These are phyloP conservation scores for Dipteronia dyeriana DNA, from an alignment of 345 rosid genomes.

Conservation along the genomic window DNA sequence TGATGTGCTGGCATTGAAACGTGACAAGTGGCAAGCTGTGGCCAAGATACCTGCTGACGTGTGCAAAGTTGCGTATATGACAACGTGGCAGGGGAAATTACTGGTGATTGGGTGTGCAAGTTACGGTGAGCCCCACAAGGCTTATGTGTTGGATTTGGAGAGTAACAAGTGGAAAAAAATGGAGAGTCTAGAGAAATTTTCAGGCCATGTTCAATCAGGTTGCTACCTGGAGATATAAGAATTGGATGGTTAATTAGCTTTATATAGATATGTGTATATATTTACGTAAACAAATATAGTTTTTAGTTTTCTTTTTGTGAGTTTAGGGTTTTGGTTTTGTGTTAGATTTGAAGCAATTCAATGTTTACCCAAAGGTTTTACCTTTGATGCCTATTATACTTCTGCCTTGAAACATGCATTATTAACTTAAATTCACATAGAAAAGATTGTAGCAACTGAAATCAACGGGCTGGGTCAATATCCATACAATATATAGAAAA, in stretches of 20 bases:
- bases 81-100: slow-evolving; percentile 44
- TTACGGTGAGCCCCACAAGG: slow-evolving; percentile 37
- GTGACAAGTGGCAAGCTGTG: slow-evolving; percentile 44
- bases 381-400: too few species aligned
- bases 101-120: slow-evolving; percentile 57
- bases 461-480: too few species aligned
- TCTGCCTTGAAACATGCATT: too few species aligned
- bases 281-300: neutral
- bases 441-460: too few species aligned
- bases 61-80: slow-evolving; percentile 33
- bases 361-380: neutral
- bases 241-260: neutral
- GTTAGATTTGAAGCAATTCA: neutral
- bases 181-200: slow-evolving; percentile 32
- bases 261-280: neutral
- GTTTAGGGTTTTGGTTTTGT: neutral
- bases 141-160: slow-evolving; percentile 36
- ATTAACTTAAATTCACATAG: too few species aligned
- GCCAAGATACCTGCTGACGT: slow-evolving; percentile 58
- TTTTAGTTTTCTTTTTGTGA: too few species aligned
- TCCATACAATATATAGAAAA: too few species aligned
- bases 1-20: slow-evolving; percentile 30
- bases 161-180: slow-evolving; percentile 46
- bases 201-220: slow-evolving; percentile 66
- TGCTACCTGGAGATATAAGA: slow-evolving; percentile 56